Evolutionary conservation across 371 early-diverging fungal species (phyloP).

Genomic region (Zancudomyces culisetae): DNA sequence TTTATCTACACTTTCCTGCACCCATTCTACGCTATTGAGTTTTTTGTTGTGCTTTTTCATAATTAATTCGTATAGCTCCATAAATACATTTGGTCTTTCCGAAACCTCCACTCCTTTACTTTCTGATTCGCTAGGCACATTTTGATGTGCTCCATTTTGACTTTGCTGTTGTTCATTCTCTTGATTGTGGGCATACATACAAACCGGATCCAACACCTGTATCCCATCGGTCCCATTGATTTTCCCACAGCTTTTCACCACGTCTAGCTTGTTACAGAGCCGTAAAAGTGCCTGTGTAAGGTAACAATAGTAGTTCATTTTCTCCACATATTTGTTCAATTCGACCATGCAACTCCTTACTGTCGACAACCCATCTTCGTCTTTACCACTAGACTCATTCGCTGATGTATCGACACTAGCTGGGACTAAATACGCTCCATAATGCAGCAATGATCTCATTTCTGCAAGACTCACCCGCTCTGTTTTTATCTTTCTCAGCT

Average conservation of each 20-base stretch:
- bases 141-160: neutral
- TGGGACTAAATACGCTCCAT: neutral
- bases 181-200: too few relatives aligned
- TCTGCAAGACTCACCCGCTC: neutral
- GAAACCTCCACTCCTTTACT: neutral
- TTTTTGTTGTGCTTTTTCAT: neutral
- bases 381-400: too few relatives aligned
- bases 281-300: constrained; percentile 16
- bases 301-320: constrained; percentile 16
- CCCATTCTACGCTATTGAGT: neutral
- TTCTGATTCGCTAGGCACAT: neutral
- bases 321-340: constrained; percentile 18
- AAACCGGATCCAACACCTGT: neutral
- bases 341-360: constrained; percentile 16
- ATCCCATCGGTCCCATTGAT: neutral
- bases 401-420: neutral
- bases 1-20: neutral
- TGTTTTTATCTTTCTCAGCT: neutral
- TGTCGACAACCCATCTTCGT: too few relatives aligned
- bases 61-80: neutral
- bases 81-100: neutral
- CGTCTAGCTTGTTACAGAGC: constrained; percentile 6
- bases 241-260: neutral
- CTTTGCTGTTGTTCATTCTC: neutral
- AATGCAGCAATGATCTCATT: constrained; percentile 1